Base-by-base conservation (phyloP, 805 yeast genomes). In the Ogataea thermomethanolica region DNA sequence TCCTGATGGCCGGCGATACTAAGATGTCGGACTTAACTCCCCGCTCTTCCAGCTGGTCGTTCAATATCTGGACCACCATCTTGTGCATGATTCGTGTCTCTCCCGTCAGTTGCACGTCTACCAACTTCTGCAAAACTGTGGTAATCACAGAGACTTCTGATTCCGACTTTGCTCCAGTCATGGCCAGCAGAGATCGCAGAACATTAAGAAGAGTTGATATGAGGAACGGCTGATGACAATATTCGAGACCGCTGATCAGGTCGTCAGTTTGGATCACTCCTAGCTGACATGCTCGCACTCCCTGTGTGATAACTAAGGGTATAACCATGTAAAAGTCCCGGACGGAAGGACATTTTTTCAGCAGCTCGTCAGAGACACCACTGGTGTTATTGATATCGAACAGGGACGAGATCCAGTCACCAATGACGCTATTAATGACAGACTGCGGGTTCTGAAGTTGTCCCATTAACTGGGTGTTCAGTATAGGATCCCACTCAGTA, bases 311-410 rank as follows among this genome's bases (percentile, higher is more conserved):
- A 21, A 91, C 76, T 4, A 76, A 69, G 2, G 96, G 93, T 13
- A 89, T 73, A 25, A 90, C 62, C 26, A 71, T 70, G 45, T 84
- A 75, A 37, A 84, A 76, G 42, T 86, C 90, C 49, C 77, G 76
- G 12, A 83, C 74, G 6, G 81, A 69, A 5, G 31, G 21, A 1
- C 85, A 76, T 8, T 79, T 68, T 49, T 80, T 74, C 54, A 90
- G 77, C 45, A 89, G 63, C 31, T 84, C 90, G 61, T 91, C 97
- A 0, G 95, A 81, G 26, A 90, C 77, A 3, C 96, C 95, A 27
- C 81, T 82, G 24, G 85, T 46, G 39, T 57, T 56, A 2, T 53
- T 41, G 15, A 51, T 43, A 46, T 87, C 90, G 61, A 85, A 89
- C 29, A 91, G 61, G 1, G 93, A 90, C 21, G 74, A 65, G 33